Base-by-base conservation (phyloP, 2,329 filamentous ascomycete genomes). In the Coniochaeta pulveracea region DNA sequence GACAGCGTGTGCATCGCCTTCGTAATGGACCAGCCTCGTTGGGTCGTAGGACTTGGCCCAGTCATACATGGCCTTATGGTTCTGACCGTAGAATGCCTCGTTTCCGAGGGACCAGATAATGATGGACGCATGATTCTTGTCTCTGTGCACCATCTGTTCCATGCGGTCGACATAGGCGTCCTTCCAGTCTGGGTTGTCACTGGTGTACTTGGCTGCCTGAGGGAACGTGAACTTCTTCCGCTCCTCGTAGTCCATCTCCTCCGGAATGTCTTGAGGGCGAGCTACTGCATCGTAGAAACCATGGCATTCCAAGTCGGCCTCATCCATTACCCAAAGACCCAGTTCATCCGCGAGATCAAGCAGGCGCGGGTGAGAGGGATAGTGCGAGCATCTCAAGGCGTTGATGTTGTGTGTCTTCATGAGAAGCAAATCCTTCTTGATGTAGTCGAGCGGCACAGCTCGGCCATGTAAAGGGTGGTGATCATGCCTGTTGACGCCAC, bases 351-450 rank as follows among this genome's bases (percentile, higher is more conserved):
- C 69, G 2, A 80, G 53, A 33, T 74, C 70, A 19, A 74, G 70
- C 2, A 81, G 46, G 3, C 60, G 57, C 1, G 70, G 66, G 41
- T 80, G 66, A n/a, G 72, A 75, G 0, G 76, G 73, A 39, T 84
- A 76, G 47, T 85, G 80, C 2, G 70, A 77, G 33, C 71, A 77
- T 0, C 80, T 72, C 5, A 85, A 61, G 1, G 79, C 73, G 41
- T 85, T 84, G 54, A 84, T 66, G 44, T 83, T 83, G 57, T 80
- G 68, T 6, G 55, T 59, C 51, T 84, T 84, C 77, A 84, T 84
- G 4, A 75, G 56, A 3, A 76, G 45, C 2, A 84, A 57, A 41
- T 84, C 79, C 10, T 60, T 52, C 40, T 66, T 66, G 46, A 80
- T 68, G 36, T 69, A 79, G 2, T 76, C 69, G 6, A 70, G 51